Conservation (phyloP, 2,329 filamentous ascomycete species). For the Monilinia fructicola region DNA sequence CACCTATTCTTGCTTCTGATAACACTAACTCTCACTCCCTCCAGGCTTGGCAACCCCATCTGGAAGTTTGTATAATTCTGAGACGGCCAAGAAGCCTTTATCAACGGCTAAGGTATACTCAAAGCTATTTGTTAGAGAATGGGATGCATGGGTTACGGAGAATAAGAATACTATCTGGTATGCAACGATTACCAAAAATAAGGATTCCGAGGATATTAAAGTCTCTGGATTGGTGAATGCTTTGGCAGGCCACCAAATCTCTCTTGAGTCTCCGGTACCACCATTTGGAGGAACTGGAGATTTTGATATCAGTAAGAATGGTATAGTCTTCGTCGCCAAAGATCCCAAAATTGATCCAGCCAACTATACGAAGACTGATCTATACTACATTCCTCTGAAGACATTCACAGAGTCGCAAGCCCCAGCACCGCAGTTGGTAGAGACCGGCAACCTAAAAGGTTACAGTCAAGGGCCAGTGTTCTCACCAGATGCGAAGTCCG, state of each 20-base stretch:
- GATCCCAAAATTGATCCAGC: constrained; percentile 70
- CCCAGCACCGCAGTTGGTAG: constrained; percentile 52
- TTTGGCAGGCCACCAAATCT: constrained; percentile 46
- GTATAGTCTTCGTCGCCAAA: constrained; percentile 72
- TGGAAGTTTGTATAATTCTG: constrained; percentile 67
- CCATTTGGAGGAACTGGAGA: constrained; percentile 79
- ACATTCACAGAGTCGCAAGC: constrained; percentile 57
- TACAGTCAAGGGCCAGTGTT: constrained; percentile 69
- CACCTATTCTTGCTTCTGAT: background rate
- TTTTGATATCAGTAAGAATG: constrained; percentile 69
- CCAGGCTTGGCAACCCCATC: constrained; percentile 62
- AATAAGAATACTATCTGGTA: constrained; percentile 74
- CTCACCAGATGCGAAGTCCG: constrained; percentile 66
- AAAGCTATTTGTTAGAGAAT: constrained; percentile 76
- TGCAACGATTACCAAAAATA: constrained; percentile 53
- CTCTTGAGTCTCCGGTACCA: constrained; percentile 65
- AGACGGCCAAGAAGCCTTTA: constrained; percentile 57
- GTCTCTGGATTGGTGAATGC: constrained; percentile 59
- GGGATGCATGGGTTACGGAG: constrained; percentile 72
- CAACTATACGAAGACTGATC: constrained; percentile 76
- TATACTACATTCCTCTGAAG: constrained; percentile 69
- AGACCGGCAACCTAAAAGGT: constrained; percentile 59
- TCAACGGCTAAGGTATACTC: constrained; percentile 71
- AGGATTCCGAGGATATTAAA: constrained; percentile 30
- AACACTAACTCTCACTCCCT: background rate